These are phyloP conservation scores for Sarcomyxa edulis DNA, from an alignment of 768 basidiomycete species.

Conservation along the genomic window DNA sequence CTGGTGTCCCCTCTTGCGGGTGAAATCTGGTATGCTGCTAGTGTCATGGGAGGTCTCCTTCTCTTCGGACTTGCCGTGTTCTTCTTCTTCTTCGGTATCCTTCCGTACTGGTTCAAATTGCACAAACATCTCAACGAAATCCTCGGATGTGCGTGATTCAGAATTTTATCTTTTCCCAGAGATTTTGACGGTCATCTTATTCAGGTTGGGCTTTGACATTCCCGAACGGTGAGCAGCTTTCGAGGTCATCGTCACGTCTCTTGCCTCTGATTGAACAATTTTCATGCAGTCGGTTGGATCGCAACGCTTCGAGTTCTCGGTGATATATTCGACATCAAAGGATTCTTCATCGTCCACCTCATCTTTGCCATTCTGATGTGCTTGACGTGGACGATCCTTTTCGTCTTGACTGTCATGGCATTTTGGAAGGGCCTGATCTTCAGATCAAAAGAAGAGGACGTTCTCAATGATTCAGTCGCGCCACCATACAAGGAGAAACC, in stretches of 20 bases:
- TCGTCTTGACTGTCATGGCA: constrained; percentile 33
- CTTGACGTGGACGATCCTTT: constrained; percentile 33
- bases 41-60: constrained; percentile 31
- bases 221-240: constrained; percentile 29
- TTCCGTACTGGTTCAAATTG: constrained; percentile 46
- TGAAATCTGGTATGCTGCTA: constrained; percentile 38
- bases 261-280: neutral
- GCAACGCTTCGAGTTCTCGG: constrained; percentile 33
- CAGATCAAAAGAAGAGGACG: constrained; percentile 33
- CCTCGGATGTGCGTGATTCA: constrained; percentile 31
- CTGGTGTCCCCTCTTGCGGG: constrained; percentile 33
- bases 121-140: constrained; percentile 41
- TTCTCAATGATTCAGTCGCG: constrained; percentile 29
- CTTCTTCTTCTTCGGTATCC: constrained; percentile 37
- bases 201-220: constrained; percentile 42
- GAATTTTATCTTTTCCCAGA: neutral
- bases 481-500: no score
- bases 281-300: constrained; percentile 37
- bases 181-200: constrained; percentile 4
- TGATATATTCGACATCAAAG: constrained; percentile 33
- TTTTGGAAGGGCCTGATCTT: constrained; percentile 40
- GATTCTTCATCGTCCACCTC: constrained; percentile 32
- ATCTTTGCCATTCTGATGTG: constrained; percentile 36
- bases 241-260: neutral
- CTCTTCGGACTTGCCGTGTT: constrained; percentile 43